phyloP scores from a whole-genome alignment of 768 basidiomycete species.

The Crassisporium funariophilum region DNA sequence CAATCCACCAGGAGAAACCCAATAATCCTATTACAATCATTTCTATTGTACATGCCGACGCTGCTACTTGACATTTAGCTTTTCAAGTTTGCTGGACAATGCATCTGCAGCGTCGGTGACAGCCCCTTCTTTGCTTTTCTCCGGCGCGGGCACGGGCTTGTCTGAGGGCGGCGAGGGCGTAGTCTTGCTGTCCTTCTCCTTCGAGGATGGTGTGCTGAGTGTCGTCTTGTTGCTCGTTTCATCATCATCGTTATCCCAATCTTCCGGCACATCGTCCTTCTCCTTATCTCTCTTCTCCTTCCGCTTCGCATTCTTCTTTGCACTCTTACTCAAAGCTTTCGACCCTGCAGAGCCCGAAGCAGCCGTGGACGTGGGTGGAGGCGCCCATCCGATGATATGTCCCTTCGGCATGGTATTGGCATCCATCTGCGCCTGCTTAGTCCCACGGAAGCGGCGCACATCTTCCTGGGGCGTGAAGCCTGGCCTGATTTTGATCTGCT shows the following conservation, averaged over 20 bases:
- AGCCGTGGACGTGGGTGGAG: slow-evolving; percentile 51
- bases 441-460: slow-evolving; percentile 80
- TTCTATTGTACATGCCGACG: not conserved
- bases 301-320: slow-evolving; percentile 79
- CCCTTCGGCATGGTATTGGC: slow-evolving; percentile 66
- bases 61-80: slow-evolving; percentile 55
- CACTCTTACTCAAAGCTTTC: slow-evolving; percentile 75
- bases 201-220: slow-evolving; percentile 24
- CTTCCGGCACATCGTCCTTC: slow-evolving; percentile 62
- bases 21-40: slow-evolving; percentile 18
- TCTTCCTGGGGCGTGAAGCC: slow-evolving; percentile 97
- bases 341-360: slow-evolving; percentile 30
- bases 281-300: slow-evolving; percentile 68
- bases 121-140: slow-evolving; percentile 13
- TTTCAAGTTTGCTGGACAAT: slow-evolving; percentile 54
- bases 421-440: slow-evolving; percentile 75
- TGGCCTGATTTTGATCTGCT: slow-evolving; percentile 86
- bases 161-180: slow-evolving; percentile 17
- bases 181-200: too few species aligned
- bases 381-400: slow-evolving; percentile 81
- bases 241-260: slow-evolving; percentile 78
- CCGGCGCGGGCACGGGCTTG: slow-evolving; percentile 7
- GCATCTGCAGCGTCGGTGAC: slow-evolving; percentile 22
- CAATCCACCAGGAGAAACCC: slow-evolving; percentile 1
- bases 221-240: slow-evolving; percentile 23